A percentile compares a stretch with the other conserved stretches of the same genome.
phyloP scores from a whole-genome alignment of 148 eudicot genomes.

The Cornus kousa region DNA sequence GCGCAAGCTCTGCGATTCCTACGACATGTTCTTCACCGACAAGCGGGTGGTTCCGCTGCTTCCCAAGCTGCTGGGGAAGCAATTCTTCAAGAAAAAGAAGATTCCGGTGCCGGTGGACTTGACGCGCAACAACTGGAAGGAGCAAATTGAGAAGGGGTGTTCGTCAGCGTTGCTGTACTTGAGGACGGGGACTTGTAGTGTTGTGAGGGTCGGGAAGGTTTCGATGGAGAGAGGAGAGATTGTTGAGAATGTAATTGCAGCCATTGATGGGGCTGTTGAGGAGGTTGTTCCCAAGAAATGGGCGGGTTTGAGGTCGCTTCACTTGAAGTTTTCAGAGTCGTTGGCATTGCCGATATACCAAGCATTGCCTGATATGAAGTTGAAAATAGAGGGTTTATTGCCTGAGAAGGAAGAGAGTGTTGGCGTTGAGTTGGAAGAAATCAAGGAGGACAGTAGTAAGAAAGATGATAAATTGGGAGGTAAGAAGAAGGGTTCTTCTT shows the following conservation, averaged over 20 bases:
- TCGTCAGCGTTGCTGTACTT: constrained; percentile 52
- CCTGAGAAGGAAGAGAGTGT: not conserved
- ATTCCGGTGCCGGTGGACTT: constrained; percentile 71
- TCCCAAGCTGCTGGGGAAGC: constrained; percentile 41
- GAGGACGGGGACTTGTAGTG: constrained; percentile 75
- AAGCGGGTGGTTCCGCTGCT: constrained; percentile 27
- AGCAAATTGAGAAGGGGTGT: constrained; percentile 65
- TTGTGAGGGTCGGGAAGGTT: constrained; percentile 55
- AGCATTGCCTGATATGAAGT: constrained; percentile 59
- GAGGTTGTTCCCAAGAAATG: constrained; percentile 64
- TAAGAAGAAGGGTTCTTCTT: constrained; percentile 14
- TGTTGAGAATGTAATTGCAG: constrained; percentile 66
- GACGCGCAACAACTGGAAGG: constrained; percentile 64
- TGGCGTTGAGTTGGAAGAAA: not conserved
- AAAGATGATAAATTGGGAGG: constrained; percentile 13
- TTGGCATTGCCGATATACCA: constrained; percentile 80
- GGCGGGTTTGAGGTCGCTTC: constrained; percentile 66
- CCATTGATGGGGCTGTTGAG: constrained; percentile 51
- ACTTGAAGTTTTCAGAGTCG: constrained; percentile 75
- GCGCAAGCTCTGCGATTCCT: constrained; percentile 32
- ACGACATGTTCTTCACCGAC: constrained; percentile 38
- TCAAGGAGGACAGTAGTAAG: constrained; percentile 4
- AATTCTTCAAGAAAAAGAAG: constrained; percentile 70
- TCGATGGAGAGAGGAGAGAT: constrained; percentile 52
- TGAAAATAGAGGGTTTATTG: constrained; percentile 43